Evolutionary conservation across 345 rosid genomes (phyloP).

Genomic region (Rhodomyrtus tomentosa): DNA sequence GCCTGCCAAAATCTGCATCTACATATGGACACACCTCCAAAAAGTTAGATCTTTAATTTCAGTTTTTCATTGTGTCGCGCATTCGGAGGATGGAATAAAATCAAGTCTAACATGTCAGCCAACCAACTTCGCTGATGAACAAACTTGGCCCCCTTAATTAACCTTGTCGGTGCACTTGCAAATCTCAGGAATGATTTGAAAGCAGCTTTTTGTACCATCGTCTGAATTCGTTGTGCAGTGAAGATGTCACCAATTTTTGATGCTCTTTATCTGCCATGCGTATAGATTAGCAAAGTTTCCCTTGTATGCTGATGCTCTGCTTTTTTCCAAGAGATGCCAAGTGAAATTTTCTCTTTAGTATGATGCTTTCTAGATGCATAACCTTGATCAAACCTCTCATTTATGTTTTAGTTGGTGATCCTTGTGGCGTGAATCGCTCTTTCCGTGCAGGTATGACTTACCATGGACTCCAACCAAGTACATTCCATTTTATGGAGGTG

Average conservation of each 20-base stretch:
- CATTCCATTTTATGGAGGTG: slow-evolving; percentile 95
- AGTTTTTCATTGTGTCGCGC: background rate
- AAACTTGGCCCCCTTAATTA: background rate
- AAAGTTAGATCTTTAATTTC: background rate
- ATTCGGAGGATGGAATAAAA: background rate
- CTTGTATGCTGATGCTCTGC: background rate
- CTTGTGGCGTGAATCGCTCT: background rate
- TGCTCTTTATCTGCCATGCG: background rate
- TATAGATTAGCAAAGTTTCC: background rate
- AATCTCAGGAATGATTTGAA: background rate
- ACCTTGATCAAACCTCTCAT: background rate
- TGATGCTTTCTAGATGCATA: background rate
- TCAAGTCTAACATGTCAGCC: background rate
- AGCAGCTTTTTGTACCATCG: background rate
- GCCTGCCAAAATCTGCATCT: background rate
- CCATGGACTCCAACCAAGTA: slow-evolving; percentile 85
- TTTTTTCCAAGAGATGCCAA: background rate
- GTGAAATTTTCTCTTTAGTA: background rate
- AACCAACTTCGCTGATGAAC: background rate
- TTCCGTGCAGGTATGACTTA: slow-evolving; percentile 55
- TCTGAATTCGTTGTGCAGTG: background rate
- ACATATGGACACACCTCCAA: background rate
- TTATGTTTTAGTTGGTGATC: background rate
- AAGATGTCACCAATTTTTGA: background rate
- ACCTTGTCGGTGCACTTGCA: background rate